A percentile compares a stretch with the other conserved stretches of the same genome.
Conservation (phyloP, 768 basidiomycete genomes). For the Serendipita sp. region DNA sequence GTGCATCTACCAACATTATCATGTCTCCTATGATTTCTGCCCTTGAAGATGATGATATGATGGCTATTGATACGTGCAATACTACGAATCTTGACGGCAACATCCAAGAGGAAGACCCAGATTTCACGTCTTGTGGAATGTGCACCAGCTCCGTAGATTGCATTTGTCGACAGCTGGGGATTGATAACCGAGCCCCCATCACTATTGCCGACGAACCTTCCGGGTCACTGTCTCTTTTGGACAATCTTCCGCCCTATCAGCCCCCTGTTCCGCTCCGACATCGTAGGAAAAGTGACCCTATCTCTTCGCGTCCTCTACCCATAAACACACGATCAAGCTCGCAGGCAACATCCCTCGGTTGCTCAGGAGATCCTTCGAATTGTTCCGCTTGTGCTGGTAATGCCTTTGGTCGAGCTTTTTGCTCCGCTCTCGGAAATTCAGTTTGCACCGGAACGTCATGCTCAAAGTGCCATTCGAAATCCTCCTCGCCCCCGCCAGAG, state of each 20-base stretch:
- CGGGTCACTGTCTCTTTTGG: slow-evolving; percentile 37
- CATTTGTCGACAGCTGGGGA: slow-evolving; percentile 1
- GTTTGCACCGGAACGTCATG: slow-evolving; percentile 37
- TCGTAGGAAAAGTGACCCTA: slow-evolving; percentile 11
- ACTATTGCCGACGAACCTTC: slow-evolving; percentile 17
- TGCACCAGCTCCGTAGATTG: slow-evolving; percentile 1
- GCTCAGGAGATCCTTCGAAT: slow-evolving; percentile 76
- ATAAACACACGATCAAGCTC: slow-evolving; percentile 36
- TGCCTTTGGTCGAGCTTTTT: slow-evolving; percentile 76
- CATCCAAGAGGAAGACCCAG: slow-evolving; percentile 9
- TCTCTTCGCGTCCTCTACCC: neutral
- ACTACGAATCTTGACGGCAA: neutral
- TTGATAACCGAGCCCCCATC: slow-evolving; percentile 7
- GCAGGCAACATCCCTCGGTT: slow-evolving; percentile 23
- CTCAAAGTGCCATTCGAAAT: slow-evolving; percentile 29
- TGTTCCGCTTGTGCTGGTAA: slow-evolving; percentile 77
- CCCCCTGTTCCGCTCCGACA: slow-evolving; percentile 69
- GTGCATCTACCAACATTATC: slow-evolving; percentile 26
- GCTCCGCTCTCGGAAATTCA: slow-evolving; percentile 51
- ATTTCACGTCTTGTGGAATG: slow-evolving; percentile 4
- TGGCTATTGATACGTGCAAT: neutral
- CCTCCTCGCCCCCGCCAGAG: slow-evolving; percentile 11
- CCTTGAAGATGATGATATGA: neutral
- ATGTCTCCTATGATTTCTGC: neutral
- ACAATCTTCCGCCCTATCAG: slow-evolving; percentile 64